Conservation (phyloP, 108 stramenopile species). For the Fragilaria crotonensis region DNA sequence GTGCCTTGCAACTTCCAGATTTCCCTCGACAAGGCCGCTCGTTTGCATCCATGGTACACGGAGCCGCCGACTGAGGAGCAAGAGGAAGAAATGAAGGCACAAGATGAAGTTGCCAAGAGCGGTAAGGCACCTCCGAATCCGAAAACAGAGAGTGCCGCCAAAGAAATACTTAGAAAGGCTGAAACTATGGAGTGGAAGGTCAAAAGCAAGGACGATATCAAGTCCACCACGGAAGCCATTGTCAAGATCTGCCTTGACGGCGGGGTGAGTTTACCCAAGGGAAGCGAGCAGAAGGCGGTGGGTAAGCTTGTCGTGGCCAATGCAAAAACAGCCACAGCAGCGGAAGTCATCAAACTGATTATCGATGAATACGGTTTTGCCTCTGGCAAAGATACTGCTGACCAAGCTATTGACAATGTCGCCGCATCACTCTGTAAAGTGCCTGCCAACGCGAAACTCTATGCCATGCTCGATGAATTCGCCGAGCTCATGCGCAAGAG, state of each 20-base stretch:
- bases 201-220: slow-evolving; percentile 8
- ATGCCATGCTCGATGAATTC: slow-evolving; percentile 50
- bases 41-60: slow-evolving; percentile 23
- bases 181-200: slow-evolving; percentile 33
- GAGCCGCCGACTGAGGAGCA: slow-evolving; percentile 56
- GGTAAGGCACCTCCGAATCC: slow-evolving; percentile 15
- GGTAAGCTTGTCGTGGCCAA: slow-evolving; percentile 43
- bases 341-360: slow-evolving; percentile 39
- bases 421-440: slow-evolving; percentile 24
- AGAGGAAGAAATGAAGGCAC: slow-evolving; percentile 52
- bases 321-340: slow-evolving; percentile 17
- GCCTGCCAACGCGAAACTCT: slow-evolving; percentile 48
- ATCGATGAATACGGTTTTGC: slow-evolving; percentile 59
- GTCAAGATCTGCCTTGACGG: slow-evolving; percentile 34
- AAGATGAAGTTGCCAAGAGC: slow-evolving; percentile 21
- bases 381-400: slow-evolving; percentile 33
- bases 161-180: slow-evolving; percentile 9
- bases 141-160: not conserved
- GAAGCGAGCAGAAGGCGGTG: slow-evolving; percentile 35
- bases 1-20: slow-evolving; percentile 13
- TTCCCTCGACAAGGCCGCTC: slow-evolving; percentile 4
- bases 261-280: slow-evolving; percentile 57
- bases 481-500: slow-evolving; percentile 41
- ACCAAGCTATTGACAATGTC: slow-evolving; percentile 32
- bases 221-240: slow-evolving; percentile 17